Evolutionary conservation across 352 stramenopile genomes (phyloP), one percentile per base, ranked within the genome.

Genomic region (Phytophthora ohioensis): DNA sequence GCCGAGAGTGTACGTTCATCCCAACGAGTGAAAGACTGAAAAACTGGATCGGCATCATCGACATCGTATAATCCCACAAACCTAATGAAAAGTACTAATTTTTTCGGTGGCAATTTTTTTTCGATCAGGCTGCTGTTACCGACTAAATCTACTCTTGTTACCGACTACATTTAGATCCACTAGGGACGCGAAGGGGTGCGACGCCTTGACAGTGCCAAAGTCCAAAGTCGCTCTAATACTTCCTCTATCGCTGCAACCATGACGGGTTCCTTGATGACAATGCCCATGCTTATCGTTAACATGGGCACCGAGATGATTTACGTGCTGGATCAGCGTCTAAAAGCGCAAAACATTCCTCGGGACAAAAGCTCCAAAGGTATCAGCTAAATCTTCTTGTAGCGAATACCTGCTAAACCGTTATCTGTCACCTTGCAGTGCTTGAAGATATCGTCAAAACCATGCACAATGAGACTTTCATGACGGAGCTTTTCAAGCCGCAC

Each of bases 261-360:
- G 81, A 75, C 74, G 47, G 85, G 85, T 48, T 78, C 83, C 54
- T 69, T 94, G 55, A 87, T 97, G 74, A 90, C 88, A 46, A 98
- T 98, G 91, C 94, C 92, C 39, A 91, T 98, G 82, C 64, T 98
- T 46, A 84, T 98, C 48, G 84, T 97, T 54, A 98, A 98, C 72
- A 97, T 98, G 92, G 94, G 93, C 36, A 88, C 90, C 51, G 94
- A 98, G 70, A 98, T 98, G 94, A 85, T 98, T 46, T 98, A 98
- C 82, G 92, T 98, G 52, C 76, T 98, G 64, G 84, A 97, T 57
- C 92, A 98, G 82, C 89, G 94, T 11, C 86, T 98, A 31, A 90
- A 94, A 64, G 94, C 94, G 30, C 94, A 98, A 64, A 95, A 82
- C 69, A 96, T 98, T 47, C 82, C 86, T 54, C 78, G 85, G 39